A percentile compares a stretch with the other conserved stretches of the same genome.
Conservation (phyloP, 192 early-diverging fungal genomes). For the Coemansia asiatica region DNA sequence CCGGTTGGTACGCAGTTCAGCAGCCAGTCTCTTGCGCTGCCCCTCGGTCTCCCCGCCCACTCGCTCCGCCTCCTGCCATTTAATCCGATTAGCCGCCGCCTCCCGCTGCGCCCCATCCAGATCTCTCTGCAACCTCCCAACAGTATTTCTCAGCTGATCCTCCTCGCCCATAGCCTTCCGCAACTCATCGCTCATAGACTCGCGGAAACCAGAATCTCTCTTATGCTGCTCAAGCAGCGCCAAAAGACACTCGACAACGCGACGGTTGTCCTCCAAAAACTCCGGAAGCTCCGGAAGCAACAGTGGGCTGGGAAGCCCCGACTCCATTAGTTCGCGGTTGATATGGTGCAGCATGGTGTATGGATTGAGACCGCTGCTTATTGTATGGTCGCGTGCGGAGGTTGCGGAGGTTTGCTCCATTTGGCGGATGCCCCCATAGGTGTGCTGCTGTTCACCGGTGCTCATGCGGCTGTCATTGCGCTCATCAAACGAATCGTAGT, state of each 20-base stretch:
- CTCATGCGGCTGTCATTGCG: constrained; percentile 9
- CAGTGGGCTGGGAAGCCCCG: constrained; percentile 48
- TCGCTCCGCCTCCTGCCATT: constrained; percentile 35
- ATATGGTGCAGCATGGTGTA: constrained; percentile 43
- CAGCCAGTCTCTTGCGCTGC: constrained; percentile 24
- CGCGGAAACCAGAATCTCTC: constrained; percentile 41
- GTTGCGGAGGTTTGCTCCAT: constrained; percentile 49
- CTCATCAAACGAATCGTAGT: constrained; percentile 45
- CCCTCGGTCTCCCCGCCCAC: constrained; percentile 14
- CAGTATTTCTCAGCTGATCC: constrained; percentile 26
- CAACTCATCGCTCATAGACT: constrained; percentile 44
- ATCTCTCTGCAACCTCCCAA: constrained; percentile 41
- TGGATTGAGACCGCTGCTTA: constrained; percentile 18
- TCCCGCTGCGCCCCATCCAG: constrained; percentile 41
- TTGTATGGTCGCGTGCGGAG: constrained; percentile 24
- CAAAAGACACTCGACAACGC: constrained; percentile 42
- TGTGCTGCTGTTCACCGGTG: constrained; percentile 10
- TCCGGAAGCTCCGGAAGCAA: constrained; percentile 42
- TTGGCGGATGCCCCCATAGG: constrained; percentile 46
- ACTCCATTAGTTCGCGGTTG: constrained; percentile 53
- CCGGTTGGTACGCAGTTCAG: constrained; percentile 32
- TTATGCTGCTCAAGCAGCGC: constrained; percentile 32
- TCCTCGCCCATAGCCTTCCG: constrained; percentile 52
- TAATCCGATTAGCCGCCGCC: constrained; percentile 28
- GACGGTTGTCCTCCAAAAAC: constrained; percentile 47